phyloP scores from a whole-genome alignment of 495 filamentous ascomycete species.

The Tuber calosporum region DNA sequence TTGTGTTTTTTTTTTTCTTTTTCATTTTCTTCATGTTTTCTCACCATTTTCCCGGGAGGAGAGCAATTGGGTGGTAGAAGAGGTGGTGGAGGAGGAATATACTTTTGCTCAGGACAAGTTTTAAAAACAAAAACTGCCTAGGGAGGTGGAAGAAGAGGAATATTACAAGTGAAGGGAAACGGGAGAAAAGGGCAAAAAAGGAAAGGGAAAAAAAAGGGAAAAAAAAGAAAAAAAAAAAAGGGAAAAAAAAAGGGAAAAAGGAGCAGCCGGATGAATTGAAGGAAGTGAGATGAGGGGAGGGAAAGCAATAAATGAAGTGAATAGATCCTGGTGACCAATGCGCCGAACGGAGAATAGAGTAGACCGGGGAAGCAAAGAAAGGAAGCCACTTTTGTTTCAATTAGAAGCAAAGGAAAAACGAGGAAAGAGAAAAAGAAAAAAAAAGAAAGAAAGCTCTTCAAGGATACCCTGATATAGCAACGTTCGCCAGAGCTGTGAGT shows the following conservation, averaged over 20 bases:
- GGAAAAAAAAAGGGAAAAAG: not conserved
- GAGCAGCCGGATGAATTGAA: not conserved
- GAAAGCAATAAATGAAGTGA: not conserved
- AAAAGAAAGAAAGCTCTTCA: slow-evolving; percentile 17
- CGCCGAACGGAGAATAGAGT: not conserved
- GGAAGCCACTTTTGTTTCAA: not conserved
- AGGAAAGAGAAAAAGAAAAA: not conserved
- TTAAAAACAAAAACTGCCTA: not conserved
- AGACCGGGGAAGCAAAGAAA: not conserved
- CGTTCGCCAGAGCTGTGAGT: slow-evolving; percentile 35
- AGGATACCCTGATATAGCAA: slow-evolving; percentile 38
- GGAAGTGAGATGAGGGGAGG: not conserved
- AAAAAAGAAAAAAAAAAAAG: not conserved
- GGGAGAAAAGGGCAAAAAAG: not conserved
- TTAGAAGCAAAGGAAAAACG: not conserved
- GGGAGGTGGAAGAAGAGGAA: not conserved
- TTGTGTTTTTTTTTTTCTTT: not conserved
- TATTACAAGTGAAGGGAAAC: not conserved
- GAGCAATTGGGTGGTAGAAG: not conserved
- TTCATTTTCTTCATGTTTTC: not conserved
- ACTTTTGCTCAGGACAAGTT: not conserved
- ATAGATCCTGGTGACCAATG: slow-evolving; percentile 1
- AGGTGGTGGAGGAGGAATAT: not conserved
- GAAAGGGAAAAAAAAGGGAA: no score
- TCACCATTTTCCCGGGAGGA: not conserved